Evolutionary conservation across 2,329 filamentous ascomycete species (phyloP), one percentile per base, ranked within the genome.

Genomic region (Stachybotrys echinatus): DNA sequence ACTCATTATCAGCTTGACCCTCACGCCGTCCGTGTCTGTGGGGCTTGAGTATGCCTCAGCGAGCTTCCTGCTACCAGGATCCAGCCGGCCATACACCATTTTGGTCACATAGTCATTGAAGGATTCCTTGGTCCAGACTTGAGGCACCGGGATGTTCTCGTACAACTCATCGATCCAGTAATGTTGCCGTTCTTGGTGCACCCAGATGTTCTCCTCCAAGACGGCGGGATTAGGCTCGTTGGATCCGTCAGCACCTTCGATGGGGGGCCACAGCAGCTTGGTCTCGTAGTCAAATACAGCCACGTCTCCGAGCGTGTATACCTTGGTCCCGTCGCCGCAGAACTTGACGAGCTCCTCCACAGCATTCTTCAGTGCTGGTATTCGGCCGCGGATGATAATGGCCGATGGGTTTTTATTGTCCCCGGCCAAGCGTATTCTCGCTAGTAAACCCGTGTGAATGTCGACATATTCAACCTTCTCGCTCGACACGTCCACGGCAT

Each of bases 41-140:
- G 59, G 55, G 4, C 56, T 55, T 12, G 58, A 59, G 50, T 75
- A 77, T 23, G 72, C 60, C 3, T 57, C 57, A 5, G 63, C 56
- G 8, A 63, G 65, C 27, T 34, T 34, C 27, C 27, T 34, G 2
- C 68, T 54, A 17, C 68, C 60, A 0, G 65, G 50, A 6, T 62
- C 59, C 31, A 74, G 55, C 6, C 63, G 65, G 2, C 69, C 67
- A 45, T 67, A 69, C 8, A 65, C 65, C n/a, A 80, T 60, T 0
- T 61, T 61, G 1, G 63, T 60, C 19, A 79, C 64, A 53, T 78
- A 79, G 2, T 59, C 52, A 45, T 72, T 61, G 17, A 79, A 70
- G 2, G 66, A 63, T 37, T 66, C 57, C 44, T 58, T 61, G 4
- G 73, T 74, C 75, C 76, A 79, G 2, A 50, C 42, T 2, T 49